Conservation (phyloP, 129 eudicot genomes). For the Glebionis coronaria region DNA sequence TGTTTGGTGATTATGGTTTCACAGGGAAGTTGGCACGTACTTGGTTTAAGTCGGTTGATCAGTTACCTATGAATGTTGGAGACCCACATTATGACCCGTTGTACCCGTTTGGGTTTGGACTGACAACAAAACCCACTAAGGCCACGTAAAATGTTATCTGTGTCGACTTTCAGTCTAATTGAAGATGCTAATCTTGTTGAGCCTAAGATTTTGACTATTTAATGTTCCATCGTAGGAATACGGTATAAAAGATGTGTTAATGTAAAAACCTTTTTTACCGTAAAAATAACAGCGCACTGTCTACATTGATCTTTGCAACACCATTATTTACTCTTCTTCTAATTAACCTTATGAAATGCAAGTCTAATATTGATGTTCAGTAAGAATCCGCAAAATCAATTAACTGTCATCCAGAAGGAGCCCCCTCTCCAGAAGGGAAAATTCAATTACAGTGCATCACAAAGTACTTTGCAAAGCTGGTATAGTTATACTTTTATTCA, state of each 20-base stretch:
- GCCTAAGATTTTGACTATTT: constrained; percentile 4
- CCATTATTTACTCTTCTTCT: neutral
- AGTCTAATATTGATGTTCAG: neutral
- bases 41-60: constrained; percentile 65
- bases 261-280: too few relatives aligned
- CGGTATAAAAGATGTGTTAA: too few relatives aligned
- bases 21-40: constrained; percentile 56
- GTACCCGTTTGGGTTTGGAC: constrained; percentile 59
- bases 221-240: neutral
- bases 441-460: too few relatives aligned
- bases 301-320: too few relatives aligned
- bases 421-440: neutral
- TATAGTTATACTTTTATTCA: too few relatives aligned
- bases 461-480: too few relatives aligned
- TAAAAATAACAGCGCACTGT: too few relatives aligned
- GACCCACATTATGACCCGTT: constrained; percentile 64
- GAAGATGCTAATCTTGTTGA: neutral
- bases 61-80: constrained; percentile 70
- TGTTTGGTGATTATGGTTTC: constrained; percentile 52
- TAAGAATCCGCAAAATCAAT: neutral
- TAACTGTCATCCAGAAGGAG: neutral
- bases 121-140: constrained; percentile 32
- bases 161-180: neutral
- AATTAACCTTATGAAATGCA: neutral
- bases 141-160: neutral